Conservation (phyloP, 2,329 filamentous ascomycete genomes). For the Diplodia mutila region DNA sequence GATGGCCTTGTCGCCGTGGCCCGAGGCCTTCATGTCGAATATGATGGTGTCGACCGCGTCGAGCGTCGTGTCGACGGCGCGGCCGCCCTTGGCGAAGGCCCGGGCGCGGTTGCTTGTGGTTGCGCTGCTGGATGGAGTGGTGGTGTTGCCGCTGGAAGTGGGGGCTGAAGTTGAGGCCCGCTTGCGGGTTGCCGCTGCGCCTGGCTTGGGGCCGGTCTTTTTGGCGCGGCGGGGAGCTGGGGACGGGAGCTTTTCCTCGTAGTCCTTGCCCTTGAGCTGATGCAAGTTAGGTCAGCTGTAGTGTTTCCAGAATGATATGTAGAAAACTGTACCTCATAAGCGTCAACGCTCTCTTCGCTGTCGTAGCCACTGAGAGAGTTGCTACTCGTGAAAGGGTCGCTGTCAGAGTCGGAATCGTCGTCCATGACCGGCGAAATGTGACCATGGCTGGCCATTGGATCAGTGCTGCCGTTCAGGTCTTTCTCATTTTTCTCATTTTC, state of each 20-base stretch:
- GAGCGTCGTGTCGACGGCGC: constrained; percentile 31
- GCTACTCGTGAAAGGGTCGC: neutral
- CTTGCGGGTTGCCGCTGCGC: neutral
- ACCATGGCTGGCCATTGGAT: no score
- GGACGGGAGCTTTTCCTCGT: neutral
- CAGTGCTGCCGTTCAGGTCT: neutral
- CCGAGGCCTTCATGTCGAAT: constrained; percentile 47
- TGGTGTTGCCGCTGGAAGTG: neutral
- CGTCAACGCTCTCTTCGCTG: neutral
- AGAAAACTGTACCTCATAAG: neutral
- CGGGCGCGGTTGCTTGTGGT: neutral
- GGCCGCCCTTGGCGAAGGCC: constrained; percentile 19
- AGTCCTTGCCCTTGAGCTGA: neutral
- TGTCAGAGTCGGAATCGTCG: neutral
- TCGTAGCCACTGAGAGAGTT: neutral
- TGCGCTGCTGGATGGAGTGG: neutral
- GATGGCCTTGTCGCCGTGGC: constrained; percentile 51
- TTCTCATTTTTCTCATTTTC: neutral
- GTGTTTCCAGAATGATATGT: neutral
- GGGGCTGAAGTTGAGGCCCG: neutral
- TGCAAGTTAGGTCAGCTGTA: neutral
- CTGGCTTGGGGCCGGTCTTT: neutral
- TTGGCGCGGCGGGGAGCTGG: neutral
- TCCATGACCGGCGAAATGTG: neutral
- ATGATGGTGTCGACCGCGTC: constrained; percentile 55